Evolutionary conservation across 495 filamentous ascomycete genomes (phyloP).

Genomic region (Penicillium angulare): DNA sequence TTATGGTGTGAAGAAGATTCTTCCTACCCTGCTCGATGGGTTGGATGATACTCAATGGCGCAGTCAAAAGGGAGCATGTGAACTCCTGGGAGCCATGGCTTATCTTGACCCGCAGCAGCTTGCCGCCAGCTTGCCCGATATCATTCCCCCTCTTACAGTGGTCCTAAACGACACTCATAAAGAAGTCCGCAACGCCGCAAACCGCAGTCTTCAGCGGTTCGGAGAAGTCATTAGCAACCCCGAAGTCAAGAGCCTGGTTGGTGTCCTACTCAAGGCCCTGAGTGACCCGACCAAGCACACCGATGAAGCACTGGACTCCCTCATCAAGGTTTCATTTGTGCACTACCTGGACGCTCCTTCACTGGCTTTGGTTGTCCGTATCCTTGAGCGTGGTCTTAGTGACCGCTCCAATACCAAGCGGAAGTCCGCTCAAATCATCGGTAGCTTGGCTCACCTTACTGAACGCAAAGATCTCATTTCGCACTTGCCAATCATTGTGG

Average conservation of each 20-base stretch:
- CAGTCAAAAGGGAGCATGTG: constrained; percentile 96
- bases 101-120: constrained; percentile 95
- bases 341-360: constrained; percentile 97
- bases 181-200: constrained; percentile 87
- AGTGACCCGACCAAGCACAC: constrained; percentile 98
- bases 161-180: constrained; percentile 98
- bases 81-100: constrained; percentile 94
- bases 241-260: constrained; percentile 87
- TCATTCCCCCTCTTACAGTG: constrained; percentile 90
- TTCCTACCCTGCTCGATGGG: constrained; percentile 88
- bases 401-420: constrained; percentile 93
- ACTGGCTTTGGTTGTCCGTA: constrained; percentile 88
- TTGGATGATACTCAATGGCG: constrained; percentile 95
- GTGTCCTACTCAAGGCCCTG: constrained; percentile 89
- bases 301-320: constrained; percentile 85
- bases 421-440: constrained; percentile 95
- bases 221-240: constrained; percentile 98
- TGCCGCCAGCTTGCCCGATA: constrained; percentile 86
- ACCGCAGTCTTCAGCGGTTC: constrained; percentile 93
- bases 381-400: constrained; percentile 85
- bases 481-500: constrained; percentile 89
- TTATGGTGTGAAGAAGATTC: constrained; percentile 89
- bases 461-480: constrained; percentile 90
- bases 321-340: constrained; percentile 94
- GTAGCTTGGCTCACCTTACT: constrained; percentile 93